Conservation (phyloP, 164 flowering plant species). For the Stephania yunnanensis region DNA sequence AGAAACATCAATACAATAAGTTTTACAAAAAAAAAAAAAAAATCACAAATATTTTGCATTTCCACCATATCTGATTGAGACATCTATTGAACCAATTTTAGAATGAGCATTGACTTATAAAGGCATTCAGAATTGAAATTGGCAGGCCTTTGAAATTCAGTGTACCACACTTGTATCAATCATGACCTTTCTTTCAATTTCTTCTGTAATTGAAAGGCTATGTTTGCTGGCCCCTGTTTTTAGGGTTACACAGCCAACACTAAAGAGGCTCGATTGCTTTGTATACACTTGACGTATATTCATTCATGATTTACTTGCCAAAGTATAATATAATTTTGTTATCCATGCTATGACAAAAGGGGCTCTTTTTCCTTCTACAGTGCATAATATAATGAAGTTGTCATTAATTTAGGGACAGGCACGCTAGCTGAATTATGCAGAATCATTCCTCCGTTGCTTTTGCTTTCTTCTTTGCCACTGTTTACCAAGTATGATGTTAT, state of each 20-base stretch:
- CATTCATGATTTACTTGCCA: too few relatives aligned
- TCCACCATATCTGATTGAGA: not conserved
- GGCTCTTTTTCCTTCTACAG: not conserved
- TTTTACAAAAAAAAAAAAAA: too few relatives aligned
- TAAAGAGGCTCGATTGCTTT: too few relatives aligned
- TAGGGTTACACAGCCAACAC: too few relatives aligned
- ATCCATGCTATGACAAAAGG: not conserved
- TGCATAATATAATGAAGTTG: not conserved
- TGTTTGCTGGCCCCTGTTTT: too few relatives aligned
- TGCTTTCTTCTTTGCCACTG: not conserved
- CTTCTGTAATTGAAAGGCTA: too few relatives aligned
- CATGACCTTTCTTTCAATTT: too few relatives aligned
- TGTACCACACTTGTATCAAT: too few relatives aligned
- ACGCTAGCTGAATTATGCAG: not conserved
- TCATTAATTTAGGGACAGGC: not conserved
- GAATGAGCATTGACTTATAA: not conserved
- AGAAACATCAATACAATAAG: too few relatives aligned
- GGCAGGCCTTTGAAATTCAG: not conserved
- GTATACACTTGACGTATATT: too few relatives aligned
- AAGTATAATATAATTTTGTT: not conserved
- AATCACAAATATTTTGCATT: not conserved
- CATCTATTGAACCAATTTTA: not conserved
- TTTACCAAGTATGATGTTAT: not conserved
- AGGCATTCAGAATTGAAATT: not conserved
- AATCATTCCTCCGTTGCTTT: not conserved